Evolutionary conservation across 495 filamentous ascomycete genomes (phyloP), one percentile per base, ranked within the genome.

Genomic region (Aspergillus saccharolyticus): DNA sequence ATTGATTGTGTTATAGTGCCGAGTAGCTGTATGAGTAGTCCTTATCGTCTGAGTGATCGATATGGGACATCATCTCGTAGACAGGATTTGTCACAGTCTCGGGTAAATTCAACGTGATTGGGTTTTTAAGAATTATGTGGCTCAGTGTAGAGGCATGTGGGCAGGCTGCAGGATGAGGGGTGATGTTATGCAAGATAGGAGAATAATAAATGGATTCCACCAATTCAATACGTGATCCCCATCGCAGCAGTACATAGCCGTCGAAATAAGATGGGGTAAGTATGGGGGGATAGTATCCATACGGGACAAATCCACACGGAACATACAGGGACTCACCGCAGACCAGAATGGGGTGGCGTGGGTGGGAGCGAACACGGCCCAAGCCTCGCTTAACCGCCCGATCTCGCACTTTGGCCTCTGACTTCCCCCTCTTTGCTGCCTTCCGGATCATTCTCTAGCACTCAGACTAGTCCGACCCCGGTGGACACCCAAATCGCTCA

Each of bases 401-500:
- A 59, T 50, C 50, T 60, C 49, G 63, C 63, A 62, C 55, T 56
- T n/a, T n/a, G n/a, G n/a, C n/a, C n/a, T n/a, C n/a, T n/a, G n/a
- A n/a, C 53, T 53, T 53, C 24, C 21, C 24, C 55, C 50, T 58
- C 44, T 47, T 39, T 24, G 44, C 14, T 7, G 19, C 48, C 20
- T 43, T 61, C 61, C 70, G 67, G 66, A 56, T 69, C 66, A 70
- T 72, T 74, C 63, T 69, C 65, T 68, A 65, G 68, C 68, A 72
- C 71, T 62, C 67, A 70, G 30, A 49, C 68, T 70, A 69, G 47
- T 48, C 20, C 53, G 60, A 60, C 5, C 55, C 54, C 42, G 59
- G 56, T 5, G 19, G 22, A 33, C 51, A 59, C 66, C 63, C 63
- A 64, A 70, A 59, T 68, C 69, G 71, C 69, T 55, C 33, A 53